Conservation (phyloP, 805 yeast species). For the Peterozyma toletana region DNA sequence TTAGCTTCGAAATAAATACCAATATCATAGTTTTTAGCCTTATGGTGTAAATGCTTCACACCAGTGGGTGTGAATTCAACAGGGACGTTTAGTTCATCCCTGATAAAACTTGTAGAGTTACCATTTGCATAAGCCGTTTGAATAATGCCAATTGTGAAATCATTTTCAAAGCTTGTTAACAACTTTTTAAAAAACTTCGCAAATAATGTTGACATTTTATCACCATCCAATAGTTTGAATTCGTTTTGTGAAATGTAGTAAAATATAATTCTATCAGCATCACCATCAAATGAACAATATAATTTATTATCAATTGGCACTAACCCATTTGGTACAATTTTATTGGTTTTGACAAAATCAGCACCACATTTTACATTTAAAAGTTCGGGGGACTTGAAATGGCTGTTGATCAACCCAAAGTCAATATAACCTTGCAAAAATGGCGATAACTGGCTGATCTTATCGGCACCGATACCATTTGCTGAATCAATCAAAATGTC, state of each 20-base stretch:
- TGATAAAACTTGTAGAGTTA: constrained; percentile 68
- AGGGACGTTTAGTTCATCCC: constrained; percentile 56
- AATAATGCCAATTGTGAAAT: constrained; percentile 64
- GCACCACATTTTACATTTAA: constrained; percentile 89
- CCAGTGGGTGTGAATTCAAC: constrained; percentile 92
- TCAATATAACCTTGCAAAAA: constrained; percentile 34
- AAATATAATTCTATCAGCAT: constrained; percentile 90
- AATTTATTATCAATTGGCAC: constrained; percentile 33
- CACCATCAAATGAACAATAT: constrained; percentile 90
- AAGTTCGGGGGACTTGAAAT: constrained; percentile 42
- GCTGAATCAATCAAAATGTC: constrained; percentile 79
- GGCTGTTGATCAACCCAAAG: constrained; percentile 42
- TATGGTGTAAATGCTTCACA: constrained; percentile 93
- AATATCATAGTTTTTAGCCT: constrained; percentile 74
- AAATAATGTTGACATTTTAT: constrained; percentile 80
- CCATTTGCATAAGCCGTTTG: constrained; percentile 99
- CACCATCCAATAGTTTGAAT: constrained; percentile 79
- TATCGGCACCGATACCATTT: constrained; percentile 94
- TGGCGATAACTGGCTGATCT: constrained; percentile 37
- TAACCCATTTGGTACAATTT: constrained; percentile 62
- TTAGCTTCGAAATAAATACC: constrained; percentile 98
- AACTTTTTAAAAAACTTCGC: constrained; percentile 56
- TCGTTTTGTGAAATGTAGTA: constrained; percentile 38
- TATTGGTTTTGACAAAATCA: constrained; percentile 89
- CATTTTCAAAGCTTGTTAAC: constrained; percentile 35